Percentiles rank a stretch among this genome's conserved stretches.
phyloP scores from a whole-genome alignment of 768 basidiomycete species.

The Boletus vinaceobasis region DNA sequence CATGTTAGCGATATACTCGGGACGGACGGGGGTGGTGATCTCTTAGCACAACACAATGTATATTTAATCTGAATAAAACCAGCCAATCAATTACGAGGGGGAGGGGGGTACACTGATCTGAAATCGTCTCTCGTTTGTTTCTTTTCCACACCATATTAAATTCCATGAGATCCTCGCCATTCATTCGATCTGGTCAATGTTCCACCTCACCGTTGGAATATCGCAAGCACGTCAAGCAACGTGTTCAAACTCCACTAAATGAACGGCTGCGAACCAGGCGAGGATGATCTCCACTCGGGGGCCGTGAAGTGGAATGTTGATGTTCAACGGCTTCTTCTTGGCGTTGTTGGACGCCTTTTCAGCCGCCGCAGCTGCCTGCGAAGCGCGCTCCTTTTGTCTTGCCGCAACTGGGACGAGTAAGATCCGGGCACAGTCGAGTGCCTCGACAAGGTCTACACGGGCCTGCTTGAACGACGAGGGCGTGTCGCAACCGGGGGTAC shows the following conservation, averaged over 20 bases:
- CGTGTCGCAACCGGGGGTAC: constrained; percentile 23
- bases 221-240: constrained; percentile 15
- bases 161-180: constrained; percentile 11
- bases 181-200: not conserved
- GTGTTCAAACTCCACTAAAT: constrained; percentile 67
- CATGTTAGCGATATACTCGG: not conserved
- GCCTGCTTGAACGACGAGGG: constrained; percentile 13
- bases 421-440: constrained; percentile 67
- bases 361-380: constrained; percentile 41
- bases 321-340: constrained; percentile 60
- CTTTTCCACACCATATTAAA: constrained; percentile 7
- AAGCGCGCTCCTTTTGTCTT: constrained; percentile 58
- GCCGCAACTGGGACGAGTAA: constrained; percentile 67
- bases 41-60: not conserved
- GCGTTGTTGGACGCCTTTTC: constrained; percentile 39
- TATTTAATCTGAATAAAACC: not conserved
- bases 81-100: not conserved
- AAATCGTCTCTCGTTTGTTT: not conserved
- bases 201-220: not conserved
- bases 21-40: not conserved
- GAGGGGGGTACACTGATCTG: not conserved
- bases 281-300: constrained; percentile 82
- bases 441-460: constrained; percentile 45
- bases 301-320: constrained; percentile 82
- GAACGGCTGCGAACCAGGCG: constrained; percentile 82